A percentile compares a stretch with the other conserved stretches of the same genome.
Conservation (phyloP, 345 rosid species). For the Geranium rotundifolium region DNA sequence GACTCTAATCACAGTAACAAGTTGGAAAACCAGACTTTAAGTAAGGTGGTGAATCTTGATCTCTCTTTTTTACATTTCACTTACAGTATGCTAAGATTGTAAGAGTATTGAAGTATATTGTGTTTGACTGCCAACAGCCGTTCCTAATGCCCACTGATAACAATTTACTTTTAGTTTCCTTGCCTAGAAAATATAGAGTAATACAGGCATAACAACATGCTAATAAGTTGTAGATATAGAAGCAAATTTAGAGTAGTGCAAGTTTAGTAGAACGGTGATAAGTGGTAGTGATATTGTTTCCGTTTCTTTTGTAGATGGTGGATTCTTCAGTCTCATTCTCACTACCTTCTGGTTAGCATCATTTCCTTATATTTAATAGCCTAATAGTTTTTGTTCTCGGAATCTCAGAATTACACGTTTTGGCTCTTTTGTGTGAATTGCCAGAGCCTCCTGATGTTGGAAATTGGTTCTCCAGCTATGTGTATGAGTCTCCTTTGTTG, state of each 20-base stretch:
- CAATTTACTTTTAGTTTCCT: no score
- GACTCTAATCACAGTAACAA: background rate
- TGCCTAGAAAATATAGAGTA: no score
- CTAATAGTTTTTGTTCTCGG: background rate
- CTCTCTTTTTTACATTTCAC: background rate
- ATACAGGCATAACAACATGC: no score
- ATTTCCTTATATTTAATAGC: background rate
- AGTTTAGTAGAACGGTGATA: no score
- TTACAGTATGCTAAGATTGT: background rate
- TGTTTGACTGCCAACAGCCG: no score
- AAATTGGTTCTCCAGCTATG: constrained; percentile 60
- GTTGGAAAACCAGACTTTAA: background rate
- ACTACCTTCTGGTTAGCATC: constrained; percentile 30
- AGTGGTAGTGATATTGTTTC: background rate
- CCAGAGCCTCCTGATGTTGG: constrained; percentile 52
- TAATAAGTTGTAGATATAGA: no score
- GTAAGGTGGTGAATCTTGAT: background rate
- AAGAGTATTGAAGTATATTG: background rate
- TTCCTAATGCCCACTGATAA: no score
- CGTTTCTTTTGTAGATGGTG: constrained; percentile 14
- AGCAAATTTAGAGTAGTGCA: no score
- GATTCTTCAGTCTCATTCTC: constrained; percentile 18
- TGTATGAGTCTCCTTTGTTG: constrained; percentile 41
- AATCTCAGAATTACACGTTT: background rate
- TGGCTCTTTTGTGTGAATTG: constrained; percentile 3